Base-by-base conservation (phyloP, 345 rosid genomes). In the Lepidium aucheri region DNA sequence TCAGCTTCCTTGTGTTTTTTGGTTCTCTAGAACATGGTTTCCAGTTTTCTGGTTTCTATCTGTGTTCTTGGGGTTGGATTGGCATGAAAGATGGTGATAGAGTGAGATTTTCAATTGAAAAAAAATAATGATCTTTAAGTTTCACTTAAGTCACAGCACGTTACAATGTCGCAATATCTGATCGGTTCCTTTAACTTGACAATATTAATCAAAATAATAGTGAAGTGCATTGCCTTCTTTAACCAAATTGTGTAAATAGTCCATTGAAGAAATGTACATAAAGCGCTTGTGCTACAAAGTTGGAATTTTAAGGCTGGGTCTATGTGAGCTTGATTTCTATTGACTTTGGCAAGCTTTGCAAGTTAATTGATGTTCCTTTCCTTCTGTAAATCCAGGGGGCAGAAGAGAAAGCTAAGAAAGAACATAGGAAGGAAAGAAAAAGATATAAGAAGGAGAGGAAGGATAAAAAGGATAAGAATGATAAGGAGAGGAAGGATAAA, bases 381-480 rank as follows among this genome's bases (percentile, higher is more conserved):
- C 12, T 38, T 47, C 7, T 55, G 70, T 18, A 2, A 28, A 54
- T 12, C 2, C 70, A 72, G 76, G 71, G 53, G 36, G 54, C 5
- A 8, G 66, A 72, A 11, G 71, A 72, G 54, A 72, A 57, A 49
- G 53, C 54, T 72, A 50, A 65, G 66, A 72, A 72, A 65, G 76
- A 72, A 41, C 33, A 20, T 4, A 57, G 9, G 16, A 68, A 58
- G 51, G 73, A 58, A 16, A 49, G 46, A 6, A 68, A 39, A 38
- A 58, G 58, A 43, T 42, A 66, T 0, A 51, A 60, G 17, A 38
- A 56, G 15, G 47, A 40, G 0, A 30, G 6, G 14, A 38, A 39
- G n/a, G 63, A 67, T 0, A 68, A 54, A 26, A 65, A 65, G 16
- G 66, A 61, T 0, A 36, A 9, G 4, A 38, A 28, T 1, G 60